Percentiles rank a stretch among this genome's conserved stretches.
Evolutionary conservation across 2,329 filamentous ascomycete species (phyloP).

Genomic region (Fusarium denticulatum): DNA sequence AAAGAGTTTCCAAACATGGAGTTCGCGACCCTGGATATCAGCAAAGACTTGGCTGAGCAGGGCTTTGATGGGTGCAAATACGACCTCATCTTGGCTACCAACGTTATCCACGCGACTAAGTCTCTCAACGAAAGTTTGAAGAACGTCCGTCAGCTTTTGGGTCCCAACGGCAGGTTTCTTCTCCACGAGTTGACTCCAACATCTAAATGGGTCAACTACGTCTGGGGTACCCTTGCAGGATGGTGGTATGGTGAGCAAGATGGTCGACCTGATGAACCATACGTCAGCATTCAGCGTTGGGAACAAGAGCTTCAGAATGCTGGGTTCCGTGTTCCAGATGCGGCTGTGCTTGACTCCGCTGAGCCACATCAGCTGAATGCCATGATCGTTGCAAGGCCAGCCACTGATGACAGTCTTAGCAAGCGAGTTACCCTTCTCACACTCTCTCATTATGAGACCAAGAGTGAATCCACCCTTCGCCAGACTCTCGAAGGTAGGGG

Average conservation of each 20-base stretch:
- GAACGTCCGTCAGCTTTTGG: background rate
- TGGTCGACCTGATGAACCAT: background rate
- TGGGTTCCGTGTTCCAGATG: background rate
- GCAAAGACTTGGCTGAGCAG: background rate
- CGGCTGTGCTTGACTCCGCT: background rate
- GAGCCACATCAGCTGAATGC: background rate
- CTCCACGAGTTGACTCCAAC: background rate
- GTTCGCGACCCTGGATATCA: background rate
- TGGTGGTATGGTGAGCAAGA: constrained; percentile 4
- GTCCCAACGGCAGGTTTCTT: background rate
- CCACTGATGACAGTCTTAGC: accelerated
- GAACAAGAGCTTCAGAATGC: background rate
- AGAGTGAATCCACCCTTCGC: background rate
- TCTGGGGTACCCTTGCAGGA: background rate
- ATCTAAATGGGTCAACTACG: constrained; percentile 2
- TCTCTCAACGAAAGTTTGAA: background rate
- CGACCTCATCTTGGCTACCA: background rate
- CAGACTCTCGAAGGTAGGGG: background rate
- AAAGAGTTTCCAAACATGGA: background rate
- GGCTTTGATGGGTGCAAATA: background rate
- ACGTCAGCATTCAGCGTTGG: background rate
- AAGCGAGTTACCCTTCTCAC: background rate
- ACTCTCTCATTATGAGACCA: background rate
- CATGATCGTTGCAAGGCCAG: background rate
- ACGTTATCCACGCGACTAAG: background rate